Conservation (phyloP, 805 yeast genomes). For the Debaryomyces maramus region DNA sequence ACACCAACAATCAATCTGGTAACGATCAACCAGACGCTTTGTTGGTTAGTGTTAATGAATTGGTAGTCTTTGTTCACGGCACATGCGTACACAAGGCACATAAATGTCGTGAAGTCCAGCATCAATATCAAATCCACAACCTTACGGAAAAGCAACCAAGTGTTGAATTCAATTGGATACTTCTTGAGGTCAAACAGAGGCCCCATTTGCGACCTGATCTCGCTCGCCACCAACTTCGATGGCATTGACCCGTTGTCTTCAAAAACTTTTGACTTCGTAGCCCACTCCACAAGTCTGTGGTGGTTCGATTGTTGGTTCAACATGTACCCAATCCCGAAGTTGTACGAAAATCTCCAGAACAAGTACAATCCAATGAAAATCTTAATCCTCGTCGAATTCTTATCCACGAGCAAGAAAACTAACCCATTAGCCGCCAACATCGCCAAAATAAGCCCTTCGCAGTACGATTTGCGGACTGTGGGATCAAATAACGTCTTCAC, state of each 20-base stretch:
- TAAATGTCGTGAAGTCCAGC: slow-evolving; percentile 80
- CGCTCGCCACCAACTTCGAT: slow-evolving; percentile 38
- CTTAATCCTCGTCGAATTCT: slow-evolving; percentile 24
- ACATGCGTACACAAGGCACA: slow-evolving; percentile 58
- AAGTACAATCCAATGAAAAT: slow-evolving; percentile 57
- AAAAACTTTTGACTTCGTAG: slow-evolving; percentile 34
- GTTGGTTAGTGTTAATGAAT: slow-evolving; percentile 31
- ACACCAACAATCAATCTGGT: slow-evolving; percentile 61
- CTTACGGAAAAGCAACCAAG: slow-evolving; percentile 79
- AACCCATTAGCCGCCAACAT: slow-evolving; percentile 29
- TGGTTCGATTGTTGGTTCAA: slow-evolving; percentile 65
- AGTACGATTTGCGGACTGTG: slow-evolving; percentile 61
- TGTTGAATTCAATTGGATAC: slow-evolving; percentile 71
- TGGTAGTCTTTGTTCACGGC: slow-evolving; percentile 40
- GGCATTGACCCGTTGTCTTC: slow-evolving; percentile 26
- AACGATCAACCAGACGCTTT: slow-evolving; percentile 43
- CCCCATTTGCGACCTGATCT: slow-evolving; percentile 43
- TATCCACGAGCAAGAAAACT: slow-evolving; percentile 30
- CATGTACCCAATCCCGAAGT: slow-evolving; percentile 75
- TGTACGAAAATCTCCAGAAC: slow-evolving; percentile 76
- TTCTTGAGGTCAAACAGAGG: slow-evolving; percentile 23
- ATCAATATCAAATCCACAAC: slow-evolving; percentile 78
- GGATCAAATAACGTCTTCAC: slow-evolving; percentile 80
- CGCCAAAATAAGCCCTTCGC: slow-evolving; percentile 60
- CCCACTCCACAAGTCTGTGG: slow-evolving; percentile 53